Base-by-base conservation (phyloP, 306 rosid genomes). In the Ammopiptanthus mongolicus region DNA sequence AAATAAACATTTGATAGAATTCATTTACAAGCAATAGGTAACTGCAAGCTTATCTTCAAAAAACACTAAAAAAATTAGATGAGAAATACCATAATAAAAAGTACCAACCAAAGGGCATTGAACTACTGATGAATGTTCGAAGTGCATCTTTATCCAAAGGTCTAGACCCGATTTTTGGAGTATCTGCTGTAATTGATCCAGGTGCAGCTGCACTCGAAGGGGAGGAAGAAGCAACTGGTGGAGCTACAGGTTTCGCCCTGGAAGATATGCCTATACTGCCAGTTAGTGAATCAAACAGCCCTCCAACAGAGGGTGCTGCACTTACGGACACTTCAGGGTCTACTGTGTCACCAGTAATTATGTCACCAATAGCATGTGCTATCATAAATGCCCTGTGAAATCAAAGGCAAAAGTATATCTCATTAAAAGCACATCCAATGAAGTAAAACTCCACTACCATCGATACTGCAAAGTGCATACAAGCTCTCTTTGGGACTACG, bases 21-120 rank as follows among this genome's bases (percentile, higher is more conserved):
- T 53, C 76, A 53, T 55, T 81, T 74, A 69, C 70, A 48, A 55
- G 80, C 65, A 81, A 77, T 22, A 50, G 68, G 48, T 37, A 60
- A 71, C 76, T 25, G 70, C 73, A 80, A 73, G 81, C 46, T 71
- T 60, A 62, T 57, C 73, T 71, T 44, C 44, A 73, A 82, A 64
- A 68, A 34, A 65, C 48, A 78, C 50, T 25, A 71, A 56, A 50
- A 31, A 75, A 71, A 59, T 56, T 79, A 75, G 85, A 86, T 76
- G 90, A 80, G 87, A 79, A 85, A 86, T 78, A 87, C 91, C 94
- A 84, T 81, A 90, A 76, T 82, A 77, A 87, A 83, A 87, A 83
- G 87, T 89, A 92, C 99, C 83, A 82, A 95, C 99, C 99, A 92
- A 95, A 95, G 81, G 99, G 98, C 97, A 95, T 88, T 74, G 98